Evolutionary conservation across 2,329 filamentous ascomycete genomes (phyloP).

Genomic region (Claviceps sp.): DNA sequence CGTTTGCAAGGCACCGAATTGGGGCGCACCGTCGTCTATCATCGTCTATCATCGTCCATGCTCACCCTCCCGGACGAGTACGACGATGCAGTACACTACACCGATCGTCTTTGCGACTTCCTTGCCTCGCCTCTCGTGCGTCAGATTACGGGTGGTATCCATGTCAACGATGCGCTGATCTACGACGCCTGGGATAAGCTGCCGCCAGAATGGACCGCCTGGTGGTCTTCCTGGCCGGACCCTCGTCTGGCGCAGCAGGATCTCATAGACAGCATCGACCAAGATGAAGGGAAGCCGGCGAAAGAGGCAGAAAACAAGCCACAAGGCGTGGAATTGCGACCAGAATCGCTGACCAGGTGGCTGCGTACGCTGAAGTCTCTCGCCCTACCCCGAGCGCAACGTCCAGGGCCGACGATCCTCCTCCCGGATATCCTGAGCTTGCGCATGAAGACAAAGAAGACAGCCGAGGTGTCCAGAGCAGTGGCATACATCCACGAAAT

Average conservation of each 20-base stretch:
- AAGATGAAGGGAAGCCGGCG: conserved; percentile 1
- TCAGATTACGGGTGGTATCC: conserved; percentile 20
- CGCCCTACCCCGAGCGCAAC: conserved; percentile 13
- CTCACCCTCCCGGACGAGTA: conserved; percentile 8
- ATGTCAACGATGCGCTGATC: conserved; percentile 21
- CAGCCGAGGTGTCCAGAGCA: conserved; percentile 16
- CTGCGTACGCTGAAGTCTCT: conserved; percentile 12
- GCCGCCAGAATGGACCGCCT: conserved; percentile 17
- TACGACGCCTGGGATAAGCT: conserved; percentile 16
- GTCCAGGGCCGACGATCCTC: conserved; percentile 3
- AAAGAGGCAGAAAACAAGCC: background rate
- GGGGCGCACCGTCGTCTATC: too few relatives aligned
- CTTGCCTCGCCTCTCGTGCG: conserved; percentile 15
- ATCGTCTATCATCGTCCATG: conserved; percentile 2
- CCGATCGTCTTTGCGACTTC: conserved; percentile 12
- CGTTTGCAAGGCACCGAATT: background rate
- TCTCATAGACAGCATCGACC: conserved; percentile 16
- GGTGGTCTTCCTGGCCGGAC: conserved; percentile 16
- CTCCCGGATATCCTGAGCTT: conserved; percentile 12
- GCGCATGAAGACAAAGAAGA: conserved; percentile 20
- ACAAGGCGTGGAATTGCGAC: background rate
- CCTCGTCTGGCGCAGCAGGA: conserved; percentile 17
- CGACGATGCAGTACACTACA: conserved; percentile 10
- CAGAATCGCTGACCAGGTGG: conserved; percentile 13
- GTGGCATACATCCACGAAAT: conserved; percentile 13